Evolutionary conservation across 2,329 filamentous ascomycete species (phyloP).

Genomic region (Blastomyces gilchristii): DNA sequence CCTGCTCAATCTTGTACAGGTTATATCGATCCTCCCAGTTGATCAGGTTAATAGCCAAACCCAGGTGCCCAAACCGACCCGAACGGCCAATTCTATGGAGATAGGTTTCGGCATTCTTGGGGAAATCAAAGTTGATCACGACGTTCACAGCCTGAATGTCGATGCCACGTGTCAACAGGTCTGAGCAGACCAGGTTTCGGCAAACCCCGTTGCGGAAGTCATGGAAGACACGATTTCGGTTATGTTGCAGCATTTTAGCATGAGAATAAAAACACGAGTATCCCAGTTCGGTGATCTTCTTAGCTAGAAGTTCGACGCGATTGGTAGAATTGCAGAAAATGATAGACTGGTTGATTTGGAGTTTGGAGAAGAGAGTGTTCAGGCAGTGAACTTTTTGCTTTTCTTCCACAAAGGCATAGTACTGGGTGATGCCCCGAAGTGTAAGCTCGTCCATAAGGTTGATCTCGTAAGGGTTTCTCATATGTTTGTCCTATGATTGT

Average conservation of each 20-base stretch:
- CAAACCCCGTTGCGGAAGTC: slow-evolving; percentile 98
- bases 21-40: slow-evolving; percentile 99
- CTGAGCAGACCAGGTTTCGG: slow-evolving; percentile 95
- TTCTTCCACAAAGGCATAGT: slow-evolving; percentile 98
- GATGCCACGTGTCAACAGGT: slow-evolving; percentile 94
- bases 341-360: slow-evolving; percentile 99
- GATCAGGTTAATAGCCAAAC: slow-evolving; percentile 96
- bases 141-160: slow-evolving; percentile 99
- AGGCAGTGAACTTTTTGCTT: slow-evolving; percentile 98
- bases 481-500: slow-evolving; percentile 68
- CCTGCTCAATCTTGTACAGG: slow-evolving; percentile 95
- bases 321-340: slow-evolving; percentile 99
- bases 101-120: slow-evolving; percentile 98
- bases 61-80: slow-evolving; percentile 90
- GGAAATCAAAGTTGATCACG: slow-evolving; percentile 99
- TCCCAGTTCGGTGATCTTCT: slow-evolving; percentile 98
- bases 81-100: slow-evolving; percentile 97
- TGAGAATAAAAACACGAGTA: slow-evolving; percentile 99
- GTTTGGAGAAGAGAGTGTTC: slow-evolving; percentile 96
- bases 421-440: slow-evolving; percentile 94
- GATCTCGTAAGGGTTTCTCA: slow-evolving; percentile 93
- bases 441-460: slow-evolving; percentile 99
- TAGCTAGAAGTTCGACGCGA: slow-evolving; percentile 89
- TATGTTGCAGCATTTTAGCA: slow-evolving; percentile 89
- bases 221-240: slow-evolving; percentile 96